Evolutionary conservation across 2,329 filamentous ascomycete genomes (phyloP), one percentile per base, ranked within the genome.

Genomic region (Colletotrichum tropicicola): DNA sequence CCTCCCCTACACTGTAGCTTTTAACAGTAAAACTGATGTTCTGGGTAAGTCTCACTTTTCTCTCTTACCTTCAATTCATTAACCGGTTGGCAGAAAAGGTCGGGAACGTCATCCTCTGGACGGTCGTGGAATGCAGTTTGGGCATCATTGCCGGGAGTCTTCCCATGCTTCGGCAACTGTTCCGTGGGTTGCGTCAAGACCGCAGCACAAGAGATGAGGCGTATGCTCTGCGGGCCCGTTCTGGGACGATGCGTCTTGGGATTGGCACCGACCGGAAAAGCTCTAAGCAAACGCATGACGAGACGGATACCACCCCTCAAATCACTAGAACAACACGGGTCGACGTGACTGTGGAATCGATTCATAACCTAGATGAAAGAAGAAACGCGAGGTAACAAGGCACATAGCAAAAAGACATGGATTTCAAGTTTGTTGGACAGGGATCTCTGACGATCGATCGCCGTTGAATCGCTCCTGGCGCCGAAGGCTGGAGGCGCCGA

Each of bases 81-180:
- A 7, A 54, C 12, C 10, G n/a, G 2, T 35, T 1, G 5, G 6
- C 9, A 44, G 39, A 60, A 15, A 19, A 60, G 3, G 23, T 47
- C 21, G 70, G 65, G 10, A 68, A 70, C 28, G 70, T 72, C 23
- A 63, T 72, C 27, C 9, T 73, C 4, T 65, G 68, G 35, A 73
- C 71, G 3, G 66, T 73, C 4, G 48, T 72, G 44, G 70, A 73
- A 32, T 72, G 70, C 45, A 65, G 68, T 30, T 30, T 73, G 19
- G 70, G 70, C 13, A 71, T 73, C 60, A 69, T 72, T 27, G 67
- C 69, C 12, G 71, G 71, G 10, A 72, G 66, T 15, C 64, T 73
- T 44, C 70, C 71, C 7, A 71, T 71, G 68, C 59, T 73, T 10
- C 70, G 70, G 4, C 54, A 55, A 5, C 65, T 71, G 23, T 63